These are phyloP conservation scores for Sclerotiophoma versabilis DNA, from an alignment of 2,329 filamentous ascomycete genomes.

Conservation along the genomic window DNA sequence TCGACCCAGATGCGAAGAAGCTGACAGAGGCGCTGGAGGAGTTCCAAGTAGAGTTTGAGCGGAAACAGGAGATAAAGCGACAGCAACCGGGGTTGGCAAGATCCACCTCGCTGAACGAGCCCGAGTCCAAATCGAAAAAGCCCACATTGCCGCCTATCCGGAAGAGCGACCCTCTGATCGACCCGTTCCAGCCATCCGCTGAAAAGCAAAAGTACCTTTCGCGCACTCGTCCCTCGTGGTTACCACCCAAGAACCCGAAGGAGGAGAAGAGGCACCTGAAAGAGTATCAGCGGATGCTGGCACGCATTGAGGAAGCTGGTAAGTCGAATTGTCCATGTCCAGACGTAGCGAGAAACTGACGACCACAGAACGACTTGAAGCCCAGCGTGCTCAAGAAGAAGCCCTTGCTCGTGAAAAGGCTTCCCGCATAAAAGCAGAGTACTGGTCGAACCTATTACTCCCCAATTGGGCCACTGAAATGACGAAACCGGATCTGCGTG, in stretches of 20 bases:
- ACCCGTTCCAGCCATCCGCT: conserved; percentile 82
- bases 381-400: conserved; percentile 56
- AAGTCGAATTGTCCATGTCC: conserved; percentile 22
- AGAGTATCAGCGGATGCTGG: conserved; percentile 85
- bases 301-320: conserved; percentile 65
- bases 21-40: conserved; percentile 83
- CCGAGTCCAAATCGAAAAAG: conserved; percentile 58
- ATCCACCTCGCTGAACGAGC: conserved; percentile 39
- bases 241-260: conserved; percentile 84
- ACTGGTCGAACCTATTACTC: conserved; percentile 80
- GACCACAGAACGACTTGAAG: conserved; percentile 40
- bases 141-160: conserved; percentile 67
- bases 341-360: conserved; percentile 18
- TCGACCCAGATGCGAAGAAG: conserved; percentile 75
- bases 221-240: conserved; percentile 79
- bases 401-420: conserved; percentile 60
- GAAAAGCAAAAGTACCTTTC: conserved; percentile 86
- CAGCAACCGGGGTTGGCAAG: conserved; percentile 53
- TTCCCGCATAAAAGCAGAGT: conserved; percentile 58
- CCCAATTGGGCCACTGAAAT: conserved; percentile 79
- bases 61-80: conserved; percentile 60
- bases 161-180: conserved; percentile 81
- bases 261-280: conserved; percentile 90
- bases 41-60: conserved; percentile 69
- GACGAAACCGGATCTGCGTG: conserved; percentile 45